phyloP scores from a whole-genome alignment of 2,329 filamentous ascomycete genomes.

The Colletotrichum filicis region DNA sequence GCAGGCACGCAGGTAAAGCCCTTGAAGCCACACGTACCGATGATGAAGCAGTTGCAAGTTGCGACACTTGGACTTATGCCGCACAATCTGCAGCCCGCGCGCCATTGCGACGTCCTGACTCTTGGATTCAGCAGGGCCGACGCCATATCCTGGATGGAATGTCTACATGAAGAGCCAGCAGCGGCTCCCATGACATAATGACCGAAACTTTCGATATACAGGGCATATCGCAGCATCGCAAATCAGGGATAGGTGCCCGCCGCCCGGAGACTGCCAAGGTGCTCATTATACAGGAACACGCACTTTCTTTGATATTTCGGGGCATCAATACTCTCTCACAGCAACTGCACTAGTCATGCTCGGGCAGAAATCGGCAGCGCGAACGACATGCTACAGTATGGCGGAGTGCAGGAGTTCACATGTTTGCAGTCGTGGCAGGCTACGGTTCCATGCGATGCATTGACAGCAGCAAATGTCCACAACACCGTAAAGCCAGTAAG shows the following conservation, averaged over 20 bases:
- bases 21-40: slow-evolving; percentile 1
- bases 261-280: background rate
- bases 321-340: background rate
- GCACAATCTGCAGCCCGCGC: slow-evolving; percentile 1
- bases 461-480: background rate
- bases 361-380: too few species aligned
- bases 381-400: background rate
- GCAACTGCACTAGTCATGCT: background rate
- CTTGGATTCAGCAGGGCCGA: background rate
- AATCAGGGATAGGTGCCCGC: background rate
- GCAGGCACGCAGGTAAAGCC: background rate
- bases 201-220: slow-evolving; percentile 2
- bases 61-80: slow-evolving; percentile 4
- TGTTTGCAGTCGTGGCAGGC: background rate
- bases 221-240: background rate
- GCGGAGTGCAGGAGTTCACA: background rate
- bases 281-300: background rate
- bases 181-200: slow-evolving; percentile 27
- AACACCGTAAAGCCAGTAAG: background rate
- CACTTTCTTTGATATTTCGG: background rate
- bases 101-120: slow-evolving; percentile 23
- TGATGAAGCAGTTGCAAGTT: slow-evolving; percentile 4
- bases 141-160: slow-evolving; percentile 3
- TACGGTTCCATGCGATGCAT: background rate
- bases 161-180: slow-evolving; percentile 2